Evolutionary conservation across 2,329 filamentous ascomycete genomes (phyloP).

Genomic region (Elsinoe ampelina): DNA sequence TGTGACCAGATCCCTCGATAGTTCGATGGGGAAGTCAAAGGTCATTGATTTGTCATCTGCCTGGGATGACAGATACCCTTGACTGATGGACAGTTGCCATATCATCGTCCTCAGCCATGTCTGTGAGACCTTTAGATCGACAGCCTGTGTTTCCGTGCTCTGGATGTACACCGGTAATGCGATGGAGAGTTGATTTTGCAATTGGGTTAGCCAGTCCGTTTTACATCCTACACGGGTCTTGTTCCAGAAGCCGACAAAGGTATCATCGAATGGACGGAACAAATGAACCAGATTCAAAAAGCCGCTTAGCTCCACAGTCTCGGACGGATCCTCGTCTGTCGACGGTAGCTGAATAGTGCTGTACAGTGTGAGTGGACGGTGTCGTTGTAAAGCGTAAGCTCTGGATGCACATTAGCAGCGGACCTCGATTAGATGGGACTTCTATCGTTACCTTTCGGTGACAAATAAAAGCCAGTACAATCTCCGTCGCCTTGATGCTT

Average conservation of each 20-base stretch:
- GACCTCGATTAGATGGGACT: background rate
- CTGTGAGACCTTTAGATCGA: constrained; percentile 59
- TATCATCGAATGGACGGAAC: constrained; percentile 54
- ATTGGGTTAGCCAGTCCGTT: constrained; percentile 36
- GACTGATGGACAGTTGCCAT: constrained; percentile 62
- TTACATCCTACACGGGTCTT: constrained; percentile 41
- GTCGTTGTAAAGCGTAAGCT: constrained; percentile 54
- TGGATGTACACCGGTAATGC: constrained; percentile 49
- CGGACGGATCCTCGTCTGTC: constrained; percentile 42
- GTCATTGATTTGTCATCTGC: constrained; percentile 51
- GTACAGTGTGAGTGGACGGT: constrained; percentile 53
- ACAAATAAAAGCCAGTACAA: constrained; percentile 57
- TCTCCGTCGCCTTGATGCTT: constrained; percentile 45
- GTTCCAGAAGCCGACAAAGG: constrained; percentile 56
- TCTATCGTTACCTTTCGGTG: constrained; percentile 43
- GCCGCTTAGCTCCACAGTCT: constrained; percentile 47
- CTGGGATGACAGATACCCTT: constrained; percentile 50
- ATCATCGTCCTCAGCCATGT: constrained; percentile 62
- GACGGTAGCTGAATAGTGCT: constrained; percentile 49
- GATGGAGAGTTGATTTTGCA: constrained; percentile 44
- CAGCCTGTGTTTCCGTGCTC: constrained; percentile 56
- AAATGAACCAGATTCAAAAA: constrained; percentile 53
- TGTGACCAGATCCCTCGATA: constrained; percentile 49
- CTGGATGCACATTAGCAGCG: constrained; percentile 30
- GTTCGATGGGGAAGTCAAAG: constrained; percentile 52